A percentile compares a stretch with the other conserved stretches of the same genome.
phyloP scores from a whole-genome alignment of 2,329 filamentous ascomycete genomes.

The Fusarium mexicanum region DNA sequence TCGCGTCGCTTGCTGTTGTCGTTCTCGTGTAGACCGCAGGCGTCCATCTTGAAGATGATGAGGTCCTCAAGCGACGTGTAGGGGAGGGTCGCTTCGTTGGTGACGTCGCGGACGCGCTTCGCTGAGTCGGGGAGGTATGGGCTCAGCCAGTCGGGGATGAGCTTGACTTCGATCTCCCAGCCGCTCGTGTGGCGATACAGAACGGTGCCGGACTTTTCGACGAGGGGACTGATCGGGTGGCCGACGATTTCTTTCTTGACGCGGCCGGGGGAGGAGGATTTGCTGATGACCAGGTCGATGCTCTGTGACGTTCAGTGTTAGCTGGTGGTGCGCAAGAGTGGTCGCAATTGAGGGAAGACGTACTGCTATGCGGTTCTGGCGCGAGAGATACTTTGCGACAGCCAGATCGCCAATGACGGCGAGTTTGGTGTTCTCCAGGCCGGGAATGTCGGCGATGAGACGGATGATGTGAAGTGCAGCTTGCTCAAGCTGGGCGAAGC shows the following conservation, averaged over 20 bases:
- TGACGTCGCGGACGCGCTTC: constrained; percentile 34
- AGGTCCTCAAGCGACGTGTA: constrained; percentile 43
- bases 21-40: constrained; percentile 42
- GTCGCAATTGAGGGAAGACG: background rate
- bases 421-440: constrained; percentile 43
- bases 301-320: constrained; percentile 21
- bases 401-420: constrained; percentile 43
- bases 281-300: constrained; percentile 46
- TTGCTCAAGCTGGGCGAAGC: constrained; percentile 66
- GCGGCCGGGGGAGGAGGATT: constrained; percentile 44
- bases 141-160: constrained; percentile 45
- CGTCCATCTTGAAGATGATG: constrained; percentile 45
- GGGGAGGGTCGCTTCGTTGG: constrained; percentile 31
- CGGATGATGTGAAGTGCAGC: constrained; percentile 87
- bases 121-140: constrained; percentile 42
- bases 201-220: constrained; percentile 40
- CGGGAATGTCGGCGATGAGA: constrained; percentile 70
- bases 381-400: constrained; percentile 41
- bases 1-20: constrained; percentile 41
- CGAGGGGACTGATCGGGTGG: constrained; percentile 43
- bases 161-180: constrained; percentile 45
- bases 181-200: constrained; percentile 40
- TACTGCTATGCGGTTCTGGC: constrained; percentile 30
- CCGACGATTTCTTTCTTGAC: constrained; percentile 44
- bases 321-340: background rate